Evolutionary conservation across 805 yeast species (phyloP).

Genomic region (Wickerhamiella occidentalis): DNA sequence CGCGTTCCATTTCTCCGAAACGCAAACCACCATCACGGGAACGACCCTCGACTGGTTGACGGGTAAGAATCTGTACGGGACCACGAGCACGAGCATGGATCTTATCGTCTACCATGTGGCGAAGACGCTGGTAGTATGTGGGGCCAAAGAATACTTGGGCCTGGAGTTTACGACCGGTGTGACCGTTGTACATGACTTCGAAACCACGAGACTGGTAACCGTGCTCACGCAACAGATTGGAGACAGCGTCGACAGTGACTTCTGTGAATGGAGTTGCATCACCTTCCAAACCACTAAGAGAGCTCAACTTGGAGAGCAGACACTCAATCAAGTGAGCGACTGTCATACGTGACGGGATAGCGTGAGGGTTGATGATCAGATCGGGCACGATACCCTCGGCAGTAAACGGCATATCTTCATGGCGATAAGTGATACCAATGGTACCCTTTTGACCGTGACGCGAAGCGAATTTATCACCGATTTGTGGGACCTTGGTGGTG

Average conservation of each 20-base stretch:
- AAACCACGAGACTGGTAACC: constrained; percentile 98
- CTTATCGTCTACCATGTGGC: constrained; percentile 99
- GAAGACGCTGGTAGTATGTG: constrained; percentile 93
- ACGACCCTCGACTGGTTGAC: constrained; percentile 99
- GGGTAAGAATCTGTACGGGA: constrained; percentile 91
- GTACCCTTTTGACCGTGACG: constrained; percentile 99
- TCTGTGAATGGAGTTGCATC: constrained; percentile 99
- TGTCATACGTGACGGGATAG: constrained; percentile 99
- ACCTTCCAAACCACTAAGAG: constrained; percentile 93
- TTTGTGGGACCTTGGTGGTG: constrained; percentile 96
- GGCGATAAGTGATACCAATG: constrained; percentile 95
- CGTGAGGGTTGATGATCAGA: constrained; percentile 95
- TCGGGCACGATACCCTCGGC: constrained; percentile 96
- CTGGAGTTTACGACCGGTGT: constrained; percentile 94
- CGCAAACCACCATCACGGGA: constrained; percentile 98
- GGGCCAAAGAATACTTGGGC: constrained; percentile 99
- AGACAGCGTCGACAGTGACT: constrained; percentile 94
- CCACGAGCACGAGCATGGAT: constrained; percentile 99
- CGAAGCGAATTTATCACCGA: constrained; percentile 98
- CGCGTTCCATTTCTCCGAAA: constrained; percentile 99
- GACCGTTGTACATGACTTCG: constrained; percentile 97
- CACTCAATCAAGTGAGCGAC: constrained; percentile 99
- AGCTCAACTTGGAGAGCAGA: constrained; percentile 86
- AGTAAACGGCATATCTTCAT: constrained; percentile 98
- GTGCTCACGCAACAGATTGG: constrained; percentile 81